Base-by-base conservation (phyloP, 192 early-diverging fungal genomes). In the Entomortierella lignicola region DNA sequence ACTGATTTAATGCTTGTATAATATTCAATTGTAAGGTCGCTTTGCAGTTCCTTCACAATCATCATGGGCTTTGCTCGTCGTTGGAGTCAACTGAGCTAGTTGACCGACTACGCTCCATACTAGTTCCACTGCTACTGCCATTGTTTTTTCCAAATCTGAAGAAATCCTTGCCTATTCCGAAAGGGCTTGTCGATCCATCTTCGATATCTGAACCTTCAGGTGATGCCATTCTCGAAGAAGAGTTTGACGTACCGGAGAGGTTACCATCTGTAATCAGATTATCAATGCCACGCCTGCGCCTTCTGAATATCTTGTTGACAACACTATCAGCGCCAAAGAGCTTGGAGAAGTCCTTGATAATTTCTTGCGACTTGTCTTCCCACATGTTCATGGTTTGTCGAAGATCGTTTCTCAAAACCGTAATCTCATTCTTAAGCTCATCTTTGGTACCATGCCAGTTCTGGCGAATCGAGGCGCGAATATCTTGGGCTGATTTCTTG, bases 331-430 rank as follows among this genome's bases (percentile, higher is more conserved):
- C 85, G 13, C 85, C 90, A 81, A 94, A 94, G 66, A 90, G 71
- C 21, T 56, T 56, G 11, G 71, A 72, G 55, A 72, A 94, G 18
- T 89, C 91, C 34, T 88, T 84, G 20, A 94, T 85, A 65, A 92
- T 88, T 54, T 94, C 93, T 55, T 93, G 89, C 39, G 89, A 91
- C n/a, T 90, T 81, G 37, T 89, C 89, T 70, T 92, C 91, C 92
- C 92, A 93, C 44, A 91, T 83, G 27, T 77, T 73, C 81, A 89
- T 84, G 0, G 88, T 88, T 55, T 89, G 85, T n/a, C 81, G 77
- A 39, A 91, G 77, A 55, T 91, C 90, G 30, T 88, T 87, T 74
- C 88, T 89, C 12, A 91, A 73, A 8, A 88, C 90, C 26, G 87
- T 81, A 39, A 91, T 81, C 66, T 91, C 89, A 47, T 85, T 88